Conservation (phyloP, 148 eudicot genomes). For the Rhododendron simsii region DNA sequence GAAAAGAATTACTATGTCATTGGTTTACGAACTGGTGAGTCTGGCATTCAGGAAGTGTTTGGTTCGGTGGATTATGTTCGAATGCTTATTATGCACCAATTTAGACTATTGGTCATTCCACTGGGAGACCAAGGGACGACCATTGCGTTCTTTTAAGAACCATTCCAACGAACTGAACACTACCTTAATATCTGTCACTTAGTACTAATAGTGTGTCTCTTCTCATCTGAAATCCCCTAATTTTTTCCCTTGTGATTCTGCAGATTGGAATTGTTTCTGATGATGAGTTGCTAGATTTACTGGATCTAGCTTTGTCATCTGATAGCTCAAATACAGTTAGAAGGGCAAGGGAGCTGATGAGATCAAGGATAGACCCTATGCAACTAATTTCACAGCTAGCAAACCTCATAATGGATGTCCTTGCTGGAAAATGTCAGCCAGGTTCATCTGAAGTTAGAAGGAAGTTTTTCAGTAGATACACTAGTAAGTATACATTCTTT, state of each 20-base stretch:
- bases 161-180: neutral
- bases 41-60: neutral
- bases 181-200: neutral
- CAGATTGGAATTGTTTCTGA: conserved; percentile 92
- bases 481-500: conserved; percentile 47
- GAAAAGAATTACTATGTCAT: conserved; percentile 54
- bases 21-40: conserved; percentile 87
- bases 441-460: conserved; percentile 56
- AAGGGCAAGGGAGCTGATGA: conserved; percentile 86
- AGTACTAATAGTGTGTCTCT: neutral
- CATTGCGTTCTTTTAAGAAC: neutral
- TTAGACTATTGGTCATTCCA: neutral
- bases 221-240: neutral
- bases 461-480: conserved; percentile 49
- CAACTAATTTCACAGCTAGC: conserved; percentile 89
- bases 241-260: conserved; percentile 13
- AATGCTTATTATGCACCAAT: neutral
- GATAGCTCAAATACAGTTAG: conserved; percentile 80
- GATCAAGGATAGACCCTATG: conserved; percentile 85
- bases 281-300: conserved; percentile 76
- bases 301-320: conserved; percentile 81
- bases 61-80: neutral
- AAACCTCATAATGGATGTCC: conserved; percentile 90
- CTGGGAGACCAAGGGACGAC: neutral
- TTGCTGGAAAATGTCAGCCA: conserved; percentile 72